phyloP scores from a whole-genome alignment of 345 rosid species.

The Brassica carinata region DNA sequence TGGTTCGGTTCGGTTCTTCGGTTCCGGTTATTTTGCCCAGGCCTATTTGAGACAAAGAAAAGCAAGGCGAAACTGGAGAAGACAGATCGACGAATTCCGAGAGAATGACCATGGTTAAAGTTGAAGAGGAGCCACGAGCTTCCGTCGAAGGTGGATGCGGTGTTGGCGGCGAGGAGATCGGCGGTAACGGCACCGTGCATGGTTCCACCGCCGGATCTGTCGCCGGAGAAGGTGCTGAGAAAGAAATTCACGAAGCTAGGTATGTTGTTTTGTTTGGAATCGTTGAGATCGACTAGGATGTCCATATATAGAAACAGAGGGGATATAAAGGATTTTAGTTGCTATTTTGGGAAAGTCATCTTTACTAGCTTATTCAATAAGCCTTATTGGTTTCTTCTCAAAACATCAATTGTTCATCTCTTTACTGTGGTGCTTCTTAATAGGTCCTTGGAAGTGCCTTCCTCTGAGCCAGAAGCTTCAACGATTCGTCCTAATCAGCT shows the following conservation, averaged over 20 bases:
- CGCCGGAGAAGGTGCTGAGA: constrained; percentile 27
- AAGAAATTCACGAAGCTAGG: constrained; percentile 38
- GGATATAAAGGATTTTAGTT: background rate
- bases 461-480: constrained; percentile 43
- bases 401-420: background rate
- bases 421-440: background rate
- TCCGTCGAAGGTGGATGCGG: background rate
- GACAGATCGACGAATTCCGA: background rate
- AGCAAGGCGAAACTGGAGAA: background rate
- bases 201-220: constrained; percentile 41
- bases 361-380: background rate
- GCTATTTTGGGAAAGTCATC: constrained; percentile 23
- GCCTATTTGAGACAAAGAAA: background rate
- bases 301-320: background rate
- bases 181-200: constrained; percentile 25
- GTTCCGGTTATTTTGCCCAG: no score
- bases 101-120: background rate
- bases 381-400: background rate
- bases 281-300: background rate
- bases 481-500: constrained; percentile 53
- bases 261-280: constrained; percentile 20
- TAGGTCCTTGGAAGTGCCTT: constrained; percentile 41
- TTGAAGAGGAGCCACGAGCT: background rate
- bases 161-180: constrained; percentile 37
- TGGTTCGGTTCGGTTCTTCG: no score